Evolutionary conservation across 2,329 filamentous ascomycete species (phyloP), one percentile per base, ranked within the genome.

Genomic region (Emergomyces pasteurianus): DNA sequence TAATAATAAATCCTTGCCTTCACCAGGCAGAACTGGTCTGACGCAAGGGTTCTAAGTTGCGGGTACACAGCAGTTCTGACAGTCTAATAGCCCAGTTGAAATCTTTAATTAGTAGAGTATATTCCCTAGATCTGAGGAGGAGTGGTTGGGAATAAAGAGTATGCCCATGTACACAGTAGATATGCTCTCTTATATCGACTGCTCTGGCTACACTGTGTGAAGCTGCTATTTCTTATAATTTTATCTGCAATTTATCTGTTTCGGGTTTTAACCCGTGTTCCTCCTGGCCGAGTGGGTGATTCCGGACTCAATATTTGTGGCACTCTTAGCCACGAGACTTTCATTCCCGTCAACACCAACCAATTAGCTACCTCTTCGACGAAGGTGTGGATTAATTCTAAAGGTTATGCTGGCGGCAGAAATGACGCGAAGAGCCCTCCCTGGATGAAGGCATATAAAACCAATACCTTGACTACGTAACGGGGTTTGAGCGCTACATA

Each of bases 361-460:
- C 38, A 56, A 43, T 31, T 55, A 38, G 3, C 5, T 42, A 56
- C 54, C 16, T 40, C 38, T 40, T 10, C 36, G 34, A 26, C 18
- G 40, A 57, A 57, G 16, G 52, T 50, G 21, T 28, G 21, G 21
- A 38, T 34, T 49, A 56, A 49, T 46, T 14, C 26, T 47, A 34
- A 21, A 40, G 43, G 31, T 75, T 66, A 95, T 26, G 94, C 94
- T 49, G 94, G 94, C 5, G 94, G 94, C 56, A 99, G 79, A 72
- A 99, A 99, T 3, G 86, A 91, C 3, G 91, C 87, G 78, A 90
- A 99, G 49, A 99, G 77, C 8, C 84, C 87, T 0, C 83, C 90
- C 72, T 99, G 94, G 50, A 96, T 82, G 40, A 88, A 73, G 2
- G 84, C 89, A 77, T 99, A 99, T 74, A 92, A 81, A 59, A 91